A percentile compares a stretch with the other conserved stretches of the same genome.
These are phyloP conservation scores for Microbotryomycetes sp. DNA, from an alignment of 1,284 basidiomycete species.

Conservation along the genomic window DNA sequence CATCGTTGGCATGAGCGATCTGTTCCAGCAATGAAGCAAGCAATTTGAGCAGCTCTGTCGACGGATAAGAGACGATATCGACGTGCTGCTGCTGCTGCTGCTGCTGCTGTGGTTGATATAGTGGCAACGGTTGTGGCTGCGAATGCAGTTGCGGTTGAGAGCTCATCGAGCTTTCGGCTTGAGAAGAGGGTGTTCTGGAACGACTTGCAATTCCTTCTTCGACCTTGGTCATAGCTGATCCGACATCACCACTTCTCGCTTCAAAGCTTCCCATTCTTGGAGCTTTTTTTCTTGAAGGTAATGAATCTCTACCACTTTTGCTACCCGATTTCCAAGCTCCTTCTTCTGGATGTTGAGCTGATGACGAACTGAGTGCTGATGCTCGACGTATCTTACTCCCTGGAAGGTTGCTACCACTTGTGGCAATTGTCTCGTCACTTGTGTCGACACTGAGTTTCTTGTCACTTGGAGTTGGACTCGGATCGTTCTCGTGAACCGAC, in stretches of 20 bases:
- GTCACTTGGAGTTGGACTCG: too few species aligned
- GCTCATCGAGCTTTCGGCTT: background rate
- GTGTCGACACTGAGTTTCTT: background rate
- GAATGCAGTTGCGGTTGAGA: background rate
- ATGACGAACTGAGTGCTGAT: background rate
- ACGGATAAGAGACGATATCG: slow-evolving; percentile 52
- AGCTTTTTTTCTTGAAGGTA: background rate
- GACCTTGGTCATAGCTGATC: background rate
- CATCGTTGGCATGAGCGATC: slow-evolving; percentile 87
- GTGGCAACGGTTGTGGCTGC: background rate
- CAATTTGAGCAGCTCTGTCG: slow-evolving; percentile 66
- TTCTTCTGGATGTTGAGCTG: background rate
- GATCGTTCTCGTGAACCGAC: background rate
- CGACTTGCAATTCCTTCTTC: background rate
- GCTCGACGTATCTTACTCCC: background rate
- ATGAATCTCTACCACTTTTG: background rate
- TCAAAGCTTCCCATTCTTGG: background rate
- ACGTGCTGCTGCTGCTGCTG: slow-evolving; percentile 40
- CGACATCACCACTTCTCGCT: background rate
- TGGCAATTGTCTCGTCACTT: background rate
- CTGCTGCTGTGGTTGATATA: background rate
- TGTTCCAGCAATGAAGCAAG: slow-evolving; percentile 85
- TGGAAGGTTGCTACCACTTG: too few species aligned
- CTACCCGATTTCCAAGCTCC: background rate
- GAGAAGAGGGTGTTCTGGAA: background rate